Conservation (phyloP, 768 basidiomycete genomes). For the Kwoniella sp. region DNA sequence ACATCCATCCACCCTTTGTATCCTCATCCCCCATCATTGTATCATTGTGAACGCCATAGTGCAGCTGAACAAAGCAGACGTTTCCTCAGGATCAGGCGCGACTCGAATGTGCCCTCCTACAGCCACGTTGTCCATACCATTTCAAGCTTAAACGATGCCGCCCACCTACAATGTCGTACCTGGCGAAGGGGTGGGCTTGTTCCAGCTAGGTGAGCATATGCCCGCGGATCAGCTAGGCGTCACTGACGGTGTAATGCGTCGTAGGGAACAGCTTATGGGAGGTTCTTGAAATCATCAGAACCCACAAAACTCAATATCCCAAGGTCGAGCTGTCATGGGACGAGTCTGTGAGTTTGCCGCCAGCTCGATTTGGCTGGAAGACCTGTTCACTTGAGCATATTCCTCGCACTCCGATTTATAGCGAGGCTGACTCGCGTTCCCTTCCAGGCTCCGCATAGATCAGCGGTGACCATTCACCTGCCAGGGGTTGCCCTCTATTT, state of each 20-base stretch:
- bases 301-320: conserved; percentile 32
- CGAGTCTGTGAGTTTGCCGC: conserved; percentile 25
- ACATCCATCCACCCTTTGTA: too few relatives aligned
- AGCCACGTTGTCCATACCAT: too few relatives aligned
- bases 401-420: too few relatives aligned
- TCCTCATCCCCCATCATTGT: too few relatives aligned
- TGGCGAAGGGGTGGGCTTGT: conserved; percentile 30
- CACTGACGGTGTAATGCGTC: too few relatives aligned
- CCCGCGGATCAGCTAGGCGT: too few relatives aligned
- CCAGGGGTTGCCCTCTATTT: conserved; percentile 38
- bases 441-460: conserved; percentile 22
- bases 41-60: too few relatives aligned
- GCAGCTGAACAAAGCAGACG: too few relatives aligned
- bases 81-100: too few relatives aligned
- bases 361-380: too few relatives aligned
- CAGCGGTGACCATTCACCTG: conserved; percentile 34
- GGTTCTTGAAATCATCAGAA: conserved; percentile 39
- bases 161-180: conserved; percentile 35
- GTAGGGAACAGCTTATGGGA: conserved; percentile 46
- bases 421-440: not conserved
- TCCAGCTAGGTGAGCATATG: conserved; percentile 36
- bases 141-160: conserved; percentile 24
- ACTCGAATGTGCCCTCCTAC: not conserved
- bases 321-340: conserved; percentile 45
- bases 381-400: too few relatives aligned